Conservation (phyloP, 345 rosid species). For the Populus tremula region DNA sequence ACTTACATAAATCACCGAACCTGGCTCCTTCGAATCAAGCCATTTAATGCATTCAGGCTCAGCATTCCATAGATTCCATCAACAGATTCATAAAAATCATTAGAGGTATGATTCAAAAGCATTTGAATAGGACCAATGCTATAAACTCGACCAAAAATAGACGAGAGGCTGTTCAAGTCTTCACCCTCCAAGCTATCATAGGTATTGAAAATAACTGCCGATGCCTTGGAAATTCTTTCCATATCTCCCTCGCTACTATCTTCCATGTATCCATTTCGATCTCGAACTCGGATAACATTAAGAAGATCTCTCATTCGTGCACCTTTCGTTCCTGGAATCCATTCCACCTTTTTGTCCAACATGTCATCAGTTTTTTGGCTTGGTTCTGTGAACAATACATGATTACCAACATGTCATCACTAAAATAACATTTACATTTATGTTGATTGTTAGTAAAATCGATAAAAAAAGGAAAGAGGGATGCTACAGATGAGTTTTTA, state of each 20-base stretch:
- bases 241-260: background rate
- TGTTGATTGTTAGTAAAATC: too few relatives aligned
- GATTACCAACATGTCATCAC: too few relatives aligned
- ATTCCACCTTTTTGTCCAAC: too few relatives aligned
- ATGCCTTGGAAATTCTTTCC: background rate
- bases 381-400: too few relatives aligned
- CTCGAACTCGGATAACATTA: background rate
- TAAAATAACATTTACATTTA: too few relatives aligned
- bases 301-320: background rate
- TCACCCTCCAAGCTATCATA: background rate
- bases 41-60: slow-evolving; percentile 5
- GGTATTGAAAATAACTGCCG: background rate
- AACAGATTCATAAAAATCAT: background rate
- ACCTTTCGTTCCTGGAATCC: background rate
- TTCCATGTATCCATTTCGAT: background rate
- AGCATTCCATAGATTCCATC: slow-evolving; percentile 7
- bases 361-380: too few relatives aligned
- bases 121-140: background rate
- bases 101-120: background rate
- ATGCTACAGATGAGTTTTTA: too few relatives aligned
- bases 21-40: background rate
- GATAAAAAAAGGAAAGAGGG: too few relatives aligned
- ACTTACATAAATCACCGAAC: slow-evolving; percentile 2
- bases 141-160: background rate
- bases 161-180: background rate